Conservation (phyloP, 2,329 filamentous ascomycete species). For the Cytospora schulzeri region DNA sequence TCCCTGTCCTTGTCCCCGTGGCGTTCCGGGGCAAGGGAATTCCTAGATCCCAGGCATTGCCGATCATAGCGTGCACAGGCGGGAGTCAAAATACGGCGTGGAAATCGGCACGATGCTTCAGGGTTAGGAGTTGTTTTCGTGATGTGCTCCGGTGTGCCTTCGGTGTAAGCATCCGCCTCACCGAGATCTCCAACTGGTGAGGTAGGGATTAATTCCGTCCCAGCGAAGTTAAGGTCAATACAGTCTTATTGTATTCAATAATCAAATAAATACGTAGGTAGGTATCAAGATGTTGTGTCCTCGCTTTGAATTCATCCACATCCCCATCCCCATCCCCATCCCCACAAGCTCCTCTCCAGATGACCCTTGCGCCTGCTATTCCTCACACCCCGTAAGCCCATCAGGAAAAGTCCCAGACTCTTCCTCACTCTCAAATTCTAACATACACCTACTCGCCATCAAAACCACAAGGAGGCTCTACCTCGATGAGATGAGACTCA, state of each 20-base stretch:
- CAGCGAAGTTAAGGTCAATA: neutral
- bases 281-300: neutral
- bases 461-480: neutral
- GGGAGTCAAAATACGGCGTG: slow-evolving; percentile 28
- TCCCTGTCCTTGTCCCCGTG: neutral
- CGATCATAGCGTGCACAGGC: slow-evolving; percentile 24
- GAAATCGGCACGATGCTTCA: slow-evolving; percentile 14
- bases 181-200: neutral
- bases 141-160: neutral
- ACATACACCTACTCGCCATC: neutral
- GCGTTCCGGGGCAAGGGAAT: slow-evolving; percentile 18
- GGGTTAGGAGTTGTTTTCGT: slow-evolving; percentile 16
- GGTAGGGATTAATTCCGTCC: neutral
- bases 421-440: neutral
- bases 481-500: slow-evolving; percentile 60
- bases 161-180: neutral
- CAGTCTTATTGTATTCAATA: neutral
- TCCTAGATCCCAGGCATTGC: neutral
- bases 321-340: neutral
- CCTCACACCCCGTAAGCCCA: neutral
- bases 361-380: neutral
- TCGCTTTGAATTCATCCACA: too few relatives aligned
- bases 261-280: neutral
- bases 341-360: neutral
- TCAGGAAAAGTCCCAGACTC: neutral